Base-by-base conservation (phyloP, 495 filamentous ascomycete species). In the Aspergillus taichungensis region DNA sequence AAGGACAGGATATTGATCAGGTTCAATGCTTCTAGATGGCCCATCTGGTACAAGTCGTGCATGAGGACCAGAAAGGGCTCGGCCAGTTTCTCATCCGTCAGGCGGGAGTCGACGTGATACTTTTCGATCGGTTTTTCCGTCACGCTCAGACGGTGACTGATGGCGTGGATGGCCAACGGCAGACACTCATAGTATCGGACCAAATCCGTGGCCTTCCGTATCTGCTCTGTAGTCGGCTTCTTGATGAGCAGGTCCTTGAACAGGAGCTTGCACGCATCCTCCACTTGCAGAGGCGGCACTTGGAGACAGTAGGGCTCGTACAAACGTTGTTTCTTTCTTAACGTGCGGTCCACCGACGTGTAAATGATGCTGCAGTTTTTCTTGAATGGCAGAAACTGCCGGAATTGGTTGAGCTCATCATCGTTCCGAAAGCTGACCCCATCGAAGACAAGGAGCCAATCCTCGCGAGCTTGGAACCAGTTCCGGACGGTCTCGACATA, bases 361-460 rank as follows among this genome's bases (percentile, higher is more conserved):
- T 88, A 88, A 14, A 92, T 85, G 36, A 91, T 74, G 52, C 79
- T 80, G 12, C 82, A 84, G 40, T 78, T 72, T 45, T 66, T 72
- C 13, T 77, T 78, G 55, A 83, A 83, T 0, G 87, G 87, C 8
- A 92, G 77, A 51, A 84, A 87, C 33, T 78, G 68, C 32, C 70
- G 63, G 8, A 90, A 69, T 6, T 72, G 66, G 29, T 75, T 76
- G 4, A 76, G 58, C 31, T 81, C 79, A 7, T 69, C 68, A 14
- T 78, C 72, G 29, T 66, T 60, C 40, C 82, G 78, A 44, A 88
- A 83, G 18, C 74, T 79, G 9, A 88, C 68, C 0, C 86, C 87
- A 51, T 92, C 87, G 29, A 90, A 73, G 4, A 91, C 70, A 42
- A 92, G 61, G 6, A 92, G 67, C 87, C 87, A 92, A 6, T 80